phyloP scores from a whole-genome alignment of 306 rosid genomes.

The Castanopsis chinensis region DNA sequence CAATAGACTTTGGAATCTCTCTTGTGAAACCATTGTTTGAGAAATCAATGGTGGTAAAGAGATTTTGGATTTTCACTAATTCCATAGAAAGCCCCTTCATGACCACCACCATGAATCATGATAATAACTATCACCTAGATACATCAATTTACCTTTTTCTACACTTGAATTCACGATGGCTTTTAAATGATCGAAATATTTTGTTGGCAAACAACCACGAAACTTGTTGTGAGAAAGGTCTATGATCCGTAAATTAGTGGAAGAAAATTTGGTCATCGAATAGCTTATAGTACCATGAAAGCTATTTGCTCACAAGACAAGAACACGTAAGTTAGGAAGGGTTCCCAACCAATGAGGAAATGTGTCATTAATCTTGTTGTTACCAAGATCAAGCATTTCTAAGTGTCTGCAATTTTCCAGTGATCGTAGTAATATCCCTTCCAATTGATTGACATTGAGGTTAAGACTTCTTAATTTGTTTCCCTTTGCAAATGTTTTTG shows the following conservation, averaged over 20 bases:
- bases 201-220: too few relatives aligned
- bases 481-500: too few relatives aligned
- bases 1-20: background rate
- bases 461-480: too few relatives aligned
- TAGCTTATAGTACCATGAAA: background rate
- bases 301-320: slow-evolving; percentile 1
- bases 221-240: too few relatives aligned
- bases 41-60: slow-evolving; percentile 6
- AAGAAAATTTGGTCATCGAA: too few relatives aligned
- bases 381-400: slow-evolving; percentile 1
- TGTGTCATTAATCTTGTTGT: slow-evolving; percentile 1
- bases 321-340: background rate
- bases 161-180: too few relatives aligned
- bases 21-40: background rate
- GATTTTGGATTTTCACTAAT: background rate
- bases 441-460: too few relatives aligned
- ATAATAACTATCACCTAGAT: background rate
- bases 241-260: too few relatives aligned
- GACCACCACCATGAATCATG: background rate
- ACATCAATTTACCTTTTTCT: background rate
- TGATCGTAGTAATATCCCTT: background rate
- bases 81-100: background rate
- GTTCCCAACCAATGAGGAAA: slow-evolving; percentile 11
- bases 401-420: background rate
- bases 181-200: too few relatives aligned